phyloP scores from a whole-genome alignment of 2,329 filamentous ascomycete genomes.

The Aspergillus pseudotamarii region DNA sequence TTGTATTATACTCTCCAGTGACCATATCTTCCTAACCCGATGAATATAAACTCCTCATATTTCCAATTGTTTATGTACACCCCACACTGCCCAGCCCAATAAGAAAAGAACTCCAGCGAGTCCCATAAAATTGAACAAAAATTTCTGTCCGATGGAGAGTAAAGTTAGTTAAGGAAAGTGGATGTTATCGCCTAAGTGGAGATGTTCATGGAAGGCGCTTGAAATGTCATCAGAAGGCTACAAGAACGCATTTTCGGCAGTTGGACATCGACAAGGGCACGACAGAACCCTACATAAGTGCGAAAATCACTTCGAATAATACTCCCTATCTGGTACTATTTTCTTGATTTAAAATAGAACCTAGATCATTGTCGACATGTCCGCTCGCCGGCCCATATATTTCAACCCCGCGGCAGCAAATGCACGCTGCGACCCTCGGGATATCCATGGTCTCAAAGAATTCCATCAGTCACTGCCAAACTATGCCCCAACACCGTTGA shows the following conservation, averaged over 20 bases:
- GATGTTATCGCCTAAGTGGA: not conserved
- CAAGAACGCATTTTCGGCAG: not conserved
- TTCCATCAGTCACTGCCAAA: constrained; percentile 64
- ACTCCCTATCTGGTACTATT: constrained; percentile 4
- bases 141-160: not conserved
- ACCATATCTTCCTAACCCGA: not conserved
- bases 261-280: not conserved
- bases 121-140: not conserved
- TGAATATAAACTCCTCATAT: not conserved
- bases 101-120: not conserved
- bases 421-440: constrained; percentile 16
- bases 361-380: not conserved
- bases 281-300: not conserved
- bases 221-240: constrained; percentile 24
- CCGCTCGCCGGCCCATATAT: constrained; percentile 29
- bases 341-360: not conserved
- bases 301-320: not conserved
- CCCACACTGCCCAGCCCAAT: not conserved
- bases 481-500: constrained; percentile 60
- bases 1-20: not conserved
- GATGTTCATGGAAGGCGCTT: not conserved
- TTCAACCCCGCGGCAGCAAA: constrained; percentile 26
- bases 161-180: not conserved
- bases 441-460: constrained; percentile 17
- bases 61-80: not conserved